Base-by-base conservation (phyloP, 208 protist species). In the Acanthamoeba rhysodes region DNA sequence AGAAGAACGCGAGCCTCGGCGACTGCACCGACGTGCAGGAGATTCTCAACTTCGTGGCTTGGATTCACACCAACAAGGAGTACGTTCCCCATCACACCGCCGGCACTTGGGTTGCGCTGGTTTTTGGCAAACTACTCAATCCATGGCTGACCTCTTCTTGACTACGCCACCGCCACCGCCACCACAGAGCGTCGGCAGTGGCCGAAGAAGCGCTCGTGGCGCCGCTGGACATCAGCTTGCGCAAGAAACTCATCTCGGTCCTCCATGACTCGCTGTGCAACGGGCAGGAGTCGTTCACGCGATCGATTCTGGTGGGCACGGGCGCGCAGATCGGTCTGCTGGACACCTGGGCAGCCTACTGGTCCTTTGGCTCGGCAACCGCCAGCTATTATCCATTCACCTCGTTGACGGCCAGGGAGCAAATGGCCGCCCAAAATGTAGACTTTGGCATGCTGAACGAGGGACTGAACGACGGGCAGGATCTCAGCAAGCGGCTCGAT, bases 11-110 rank as follows among this genome's bases (percentile, higher is more conserved):
- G 2, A 59, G 20, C 29, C 4, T 8, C 18, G n/a, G 0, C 22
- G 80, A 90, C 80, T 90, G 62, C 9, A 32, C 62, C 62, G 7
- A 68, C 62, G 8, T 45, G n/a, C 80, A 90, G 53, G 80, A 90
- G 80, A 0, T 90, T 0, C 80, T 90, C 80, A 66, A 32, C 53
- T 90, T 90, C 5, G 45, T 57, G 0, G 9, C 80, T 0, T 90
- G 80, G 80, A 90, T 90, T 12, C n/a, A 90, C 80, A 90, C 80
- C 50, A 90, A 90, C 7, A 8, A 68, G 0, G n/a, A 90, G 80
- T 90, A 20, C 50, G 45, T n/a, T n/a, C n/a, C n/a, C n/a, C n/a
- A n/a, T n/a, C n/a, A n/a, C n/a, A n/a, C n/a, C n/a, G n/a, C n/a
- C n/a, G n/a, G n/a, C n/a, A n/a, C n/a, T n/a, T n/a, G n/a, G n/a